Evolutionary conservation across 371 early-diverging fungal genomes (phyloP).

Genomic region (Lichtheimia corymbifera): DNA sequence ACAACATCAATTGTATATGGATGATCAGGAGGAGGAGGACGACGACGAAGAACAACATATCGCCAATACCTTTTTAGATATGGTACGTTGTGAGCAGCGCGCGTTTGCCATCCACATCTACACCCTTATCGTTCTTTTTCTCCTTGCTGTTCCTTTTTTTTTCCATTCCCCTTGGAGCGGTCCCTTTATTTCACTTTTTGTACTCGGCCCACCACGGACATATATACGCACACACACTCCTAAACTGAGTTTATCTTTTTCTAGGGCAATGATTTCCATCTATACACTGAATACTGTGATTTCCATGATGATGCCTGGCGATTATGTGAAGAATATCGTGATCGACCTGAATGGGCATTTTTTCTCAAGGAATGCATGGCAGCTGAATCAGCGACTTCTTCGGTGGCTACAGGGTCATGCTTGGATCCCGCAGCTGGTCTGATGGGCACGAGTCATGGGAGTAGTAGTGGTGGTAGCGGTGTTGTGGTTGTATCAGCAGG

Average conservation of each 20-base stretch:
- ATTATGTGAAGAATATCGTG: slow-evolving; percentile 37
- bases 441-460: no score
- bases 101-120: no score
- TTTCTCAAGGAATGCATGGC: slow-evolving; percentile 37
- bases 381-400: slow-evolving; percentile 8
- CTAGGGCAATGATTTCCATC: slow-evolving; percentile 33
- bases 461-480: no score
- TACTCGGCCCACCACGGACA: no score
- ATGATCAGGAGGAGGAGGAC: background rate
- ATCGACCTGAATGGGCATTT: slow-evolving; percentile 40
- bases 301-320: slow-evolving; percentile 39
- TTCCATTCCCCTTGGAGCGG: no score
- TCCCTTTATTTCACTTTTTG: no score
- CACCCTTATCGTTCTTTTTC: no score
- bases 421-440: slow-evolving; percentile 2
- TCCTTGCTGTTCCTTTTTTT: no score
- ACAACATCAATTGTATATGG: background rate
- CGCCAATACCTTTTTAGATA: slow-evolving; percentile 39
- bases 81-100: slow-evolving; percentile 22
- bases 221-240: background rate
- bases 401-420: background rate
- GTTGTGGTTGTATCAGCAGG: background rate
- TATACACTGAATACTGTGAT: slow-evolving; percentile 47
- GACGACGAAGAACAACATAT: slow-evolving; percentile 18
- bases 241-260: background rate